phyloP scores from a whole-genome alignment of 768 basidiomycete genomes.

The Amylocystis lapponica region DNA sequence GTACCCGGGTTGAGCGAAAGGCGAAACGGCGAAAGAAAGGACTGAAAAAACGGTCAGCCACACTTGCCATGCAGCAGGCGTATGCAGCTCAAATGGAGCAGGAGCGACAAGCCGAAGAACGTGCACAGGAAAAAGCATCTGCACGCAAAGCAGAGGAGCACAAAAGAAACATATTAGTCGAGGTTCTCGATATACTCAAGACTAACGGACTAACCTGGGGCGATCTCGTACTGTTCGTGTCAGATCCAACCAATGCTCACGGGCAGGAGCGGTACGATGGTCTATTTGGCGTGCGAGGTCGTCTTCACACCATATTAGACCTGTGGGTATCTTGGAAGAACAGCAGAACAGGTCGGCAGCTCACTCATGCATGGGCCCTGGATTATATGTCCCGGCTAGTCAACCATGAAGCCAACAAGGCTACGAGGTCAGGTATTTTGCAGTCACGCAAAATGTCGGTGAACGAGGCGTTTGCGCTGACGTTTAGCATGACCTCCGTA shows the following conservation, averaged over 20 bases:
- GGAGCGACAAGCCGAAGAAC: too few relatives aligned
- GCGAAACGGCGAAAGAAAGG: too few relatives aligned
- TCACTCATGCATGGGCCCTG: too few relatives aligned
- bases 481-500: not conserved
- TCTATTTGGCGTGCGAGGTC: not conserved
- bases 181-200: not conserved
- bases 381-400: slow-evolving; percentile 12
- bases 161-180: too few relatives aligned
- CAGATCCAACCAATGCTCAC: not conserved
- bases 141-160: too few relatives aligned
- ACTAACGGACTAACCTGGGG: not conserved
- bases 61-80: too few relatives aligned
- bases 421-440: slow-evolving; percentile 1
- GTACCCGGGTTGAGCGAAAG: too few relatives aligned
- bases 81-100: too few relatives aligned
- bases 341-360: slow-evolving; percentile 8
- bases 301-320: too few relatives aligned
- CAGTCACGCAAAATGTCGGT: not conserved
- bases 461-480: not conserved
- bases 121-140: too few relatives aligned
- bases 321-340: slow-evolving; percentile 6
- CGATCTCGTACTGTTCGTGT: not conserved
- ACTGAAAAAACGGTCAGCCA: too few relatives aligned
- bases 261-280: not conserved
- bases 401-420: slow-evolving; percentile 2